A percentile compares a stretch with the other conserved stretches of the same genome.
Evolutionary conservation across 139 green algal genomes (phyloP).

Genomic region (Asterochloris sp.): DNA sequence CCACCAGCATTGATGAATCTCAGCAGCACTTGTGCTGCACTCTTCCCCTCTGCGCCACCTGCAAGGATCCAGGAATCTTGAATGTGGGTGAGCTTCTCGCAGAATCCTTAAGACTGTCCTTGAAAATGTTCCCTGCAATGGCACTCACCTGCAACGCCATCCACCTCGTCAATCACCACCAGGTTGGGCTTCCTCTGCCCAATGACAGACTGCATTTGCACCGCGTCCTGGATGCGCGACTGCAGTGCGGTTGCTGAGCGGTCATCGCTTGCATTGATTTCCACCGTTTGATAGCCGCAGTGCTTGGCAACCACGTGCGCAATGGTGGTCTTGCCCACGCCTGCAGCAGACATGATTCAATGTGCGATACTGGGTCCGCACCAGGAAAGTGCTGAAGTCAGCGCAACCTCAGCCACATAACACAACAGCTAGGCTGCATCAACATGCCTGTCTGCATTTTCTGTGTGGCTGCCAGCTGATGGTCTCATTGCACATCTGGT

Average conservation of each 20-base stretch:
- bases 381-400: too few species aligned
- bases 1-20: conserved; percentile 62
- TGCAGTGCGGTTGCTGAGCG: conserved; percentile 61
- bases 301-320: conserved; percentile 89
- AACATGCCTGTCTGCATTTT: too few species aligned
- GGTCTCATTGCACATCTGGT: too few species aligned
- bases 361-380: too few species aligned
- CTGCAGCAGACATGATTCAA: conserved; percentile 32
- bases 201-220: conserved; percentile 62
- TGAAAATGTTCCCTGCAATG: background rate
- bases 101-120: too few species aligned
- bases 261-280: conserved; percentile 97
- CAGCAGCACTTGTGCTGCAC: conserved; percentile 57
- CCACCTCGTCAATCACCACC: conserved; percentile 96
- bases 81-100: background rate
- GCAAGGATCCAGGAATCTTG: background rate
- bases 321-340: conserved; percentile 95
- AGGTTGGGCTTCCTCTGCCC: conserved; percentile 73
- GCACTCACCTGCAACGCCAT: conserved; percentile 61
- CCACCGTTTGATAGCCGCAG: conserved; percentile 90
- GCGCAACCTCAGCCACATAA: too few species aligned
- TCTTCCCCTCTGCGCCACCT: conserved; percentile 16
- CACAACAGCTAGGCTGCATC: too few species aligned
- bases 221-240: conserved; percentile 69
- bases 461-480: too few species aligned